Conservation (phyloP, 2,329 filamentous ascomycete species). For the Aspergillus piperis region DNA sequence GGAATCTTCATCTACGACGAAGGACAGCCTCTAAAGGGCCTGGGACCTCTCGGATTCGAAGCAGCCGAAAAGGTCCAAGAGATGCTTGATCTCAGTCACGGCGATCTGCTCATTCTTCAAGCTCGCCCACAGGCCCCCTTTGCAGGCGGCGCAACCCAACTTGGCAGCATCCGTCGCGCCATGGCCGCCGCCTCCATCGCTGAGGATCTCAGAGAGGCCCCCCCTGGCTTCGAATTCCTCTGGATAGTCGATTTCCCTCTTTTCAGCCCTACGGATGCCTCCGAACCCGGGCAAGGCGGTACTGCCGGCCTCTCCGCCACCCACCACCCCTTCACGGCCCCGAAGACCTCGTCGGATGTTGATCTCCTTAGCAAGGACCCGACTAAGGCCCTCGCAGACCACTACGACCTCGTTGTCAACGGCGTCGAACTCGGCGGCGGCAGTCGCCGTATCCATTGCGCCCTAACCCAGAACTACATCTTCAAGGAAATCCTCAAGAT, state of each 20-base stretch:
- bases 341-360: conserved; percentile 70
- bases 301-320: conserved; percentile 78
- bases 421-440: conserved; percentile 93
- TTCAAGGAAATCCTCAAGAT: conserved; percentile 83
- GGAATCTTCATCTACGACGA: conserved; percentile 76
- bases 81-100: conserved; percentile 60
- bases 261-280: conserved; percentile 71
- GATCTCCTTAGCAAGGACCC: conserved; percentile 73
- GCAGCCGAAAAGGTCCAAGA: conserved; percentile 61
- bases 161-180: conserved; percentile 72
- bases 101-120: conserved; percentile 80
- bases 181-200: conserved; percentile 70
- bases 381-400: conserved; percentile 72
- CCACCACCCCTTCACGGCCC: conserved; percentile 95
- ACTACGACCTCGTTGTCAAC: conserved; percentile 95
- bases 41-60: conserved; percentile 76
- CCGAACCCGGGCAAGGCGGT: conserved; percentile 78
- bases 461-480: conserved; percentile 78
- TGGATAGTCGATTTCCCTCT: conserved; percentile 93
- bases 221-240: conserved; percentile 64
- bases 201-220: conserved; percentile 56
- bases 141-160: conserved; percentile 68
- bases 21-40: conserved; percentile 71
- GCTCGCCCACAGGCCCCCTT: conserved; percentile 68
- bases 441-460: conserved; percentile 85